phyloP scores from a whole-genome alignment of 2,329 filamentous ascomycete species.

The Alternaria arborescens region DNA sequence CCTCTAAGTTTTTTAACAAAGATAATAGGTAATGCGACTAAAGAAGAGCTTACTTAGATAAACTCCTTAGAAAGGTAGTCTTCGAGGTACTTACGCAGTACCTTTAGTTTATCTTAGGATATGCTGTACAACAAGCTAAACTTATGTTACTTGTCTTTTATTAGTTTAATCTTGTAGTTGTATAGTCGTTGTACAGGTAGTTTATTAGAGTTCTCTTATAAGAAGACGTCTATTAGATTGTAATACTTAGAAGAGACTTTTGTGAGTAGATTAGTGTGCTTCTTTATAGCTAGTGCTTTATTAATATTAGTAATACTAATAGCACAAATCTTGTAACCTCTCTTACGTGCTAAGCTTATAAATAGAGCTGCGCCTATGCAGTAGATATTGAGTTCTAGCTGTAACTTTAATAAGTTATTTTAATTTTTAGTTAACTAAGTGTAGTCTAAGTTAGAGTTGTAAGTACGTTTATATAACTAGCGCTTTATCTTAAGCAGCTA shows the following conservation, averaged over 20 bases:
- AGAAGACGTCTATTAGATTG: too few species aligned
- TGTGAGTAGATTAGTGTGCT: too few species aligned
- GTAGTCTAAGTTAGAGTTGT: too few species aligned
- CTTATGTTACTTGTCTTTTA: neutral
- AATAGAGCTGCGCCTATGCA: neutral
- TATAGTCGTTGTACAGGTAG: too few species aligned
- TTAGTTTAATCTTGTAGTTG: too few species aligned
- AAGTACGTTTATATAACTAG: neutral
- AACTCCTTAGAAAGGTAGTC: neutral
- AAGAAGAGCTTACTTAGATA: neutral
- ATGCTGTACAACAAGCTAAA: constrained; percentile 3
- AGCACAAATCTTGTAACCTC: neutral
- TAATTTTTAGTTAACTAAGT: neutral
- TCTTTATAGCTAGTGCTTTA: neutral
- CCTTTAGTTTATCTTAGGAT: neutral
- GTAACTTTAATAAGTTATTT: neutral
- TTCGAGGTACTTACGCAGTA: neutral
- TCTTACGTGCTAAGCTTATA: neutral
- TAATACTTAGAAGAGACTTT: too few species aligned
- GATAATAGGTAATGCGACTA: neutral
- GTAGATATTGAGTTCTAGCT: neutral
- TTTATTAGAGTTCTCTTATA: too few species aligned
- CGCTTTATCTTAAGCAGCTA: neutral
- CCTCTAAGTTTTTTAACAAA: constrained; percentile 4
- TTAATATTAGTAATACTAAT: neutral